Evolutionary conservation across 768 basidiomycete genomes (phyloP), one percentile per base, ranked within the genome.

Genomic region (Exidia glandulosa): DNA sequence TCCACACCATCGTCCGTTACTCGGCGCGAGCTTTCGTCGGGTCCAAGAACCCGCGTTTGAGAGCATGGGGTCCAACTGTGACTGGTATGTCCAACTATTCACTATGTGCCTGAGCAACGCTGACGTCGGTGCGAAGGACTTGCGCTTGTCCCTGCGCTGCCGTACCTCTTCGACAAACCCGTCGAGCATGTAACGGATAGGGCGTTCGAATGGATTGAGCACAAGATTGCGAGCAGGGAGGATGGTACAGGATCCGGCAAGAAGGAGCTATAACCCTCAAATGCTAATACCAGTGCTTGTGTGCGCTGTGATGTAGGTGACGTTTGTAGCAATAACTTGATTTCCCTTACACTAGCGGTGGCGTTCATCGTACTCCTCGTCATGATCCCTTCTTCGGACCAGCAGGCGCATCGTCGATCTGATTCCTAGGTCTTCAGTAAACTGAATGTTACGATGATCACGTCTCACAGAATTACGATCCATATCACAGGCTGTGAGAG

Each of bases 1-100:
- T 93, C 59, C 90, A 93, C 68, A 87, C 87, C 1, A 81, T 86
- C 4, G 90, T 92, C 52, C 81, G 79, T 31, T 85, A 89, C 66
- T 79, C 87, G 2, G 84, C 83, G 66, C 84, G 82, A 60, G 80
- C 81, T 2, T 88, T 89, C 68, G 75, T 71, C 48, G 63, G 64
- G 59, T 82, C 82, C 60, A 72, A 79, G 59, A 87, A 80, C 66
- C 77, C 77, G 9, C 78, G 80, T 45, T 63, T 88, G 32, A 84
- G 81, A 68, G 70, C 77, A 0, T 90, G 88, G 88, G 88, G 88
- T 37, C 88, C 88, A 2, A 90, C 88, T 0, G 61, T 79, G 36
- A 86, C 86, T 10, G 88, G 88, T 33, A 72, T 90, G 19, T 12
- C 27, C 50, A 54, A 37, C 36, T 10, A 9, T 37, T 19, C 19